Base-by-base conservation (phyloP, 2,329 filamentous ascomycete species). In the Pseudocercospora crystallina region DNA sequence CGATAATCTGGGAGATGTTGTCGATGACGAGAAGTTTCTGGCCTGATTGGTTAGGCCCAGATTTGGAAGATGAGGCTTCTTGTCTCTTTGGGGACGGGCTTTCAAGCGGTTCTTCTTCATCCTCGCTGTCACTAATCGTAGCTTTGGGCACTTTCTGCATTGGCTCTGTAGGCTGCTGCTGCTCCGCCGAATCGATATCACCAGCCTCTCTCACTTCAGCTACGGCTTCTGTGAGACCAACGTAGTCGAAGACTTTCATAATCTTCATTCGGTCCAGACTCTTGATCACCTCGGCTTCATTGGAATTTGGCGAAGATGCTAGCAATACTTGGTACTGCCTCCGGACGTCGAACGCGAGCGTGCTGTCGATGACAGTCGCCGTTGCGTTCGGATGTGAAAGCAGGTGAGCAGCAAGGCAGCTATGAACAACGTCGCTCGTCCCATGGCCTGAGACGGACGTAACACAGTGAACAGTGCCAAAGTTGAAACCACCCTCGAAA, bases 221-320 rank as follows among this genome's bases (percentile, higher is more conserved):
- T 2, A 79, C 53, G 8, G 72, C 73, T 54, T 80, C 77, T 8
- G 67, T 63, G 20, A 79, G 56, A 0, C 77, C 77, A 8, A 71
- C 67, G 34, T 75, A 69, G 56, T 80, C 76, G 56, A 80, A 80
- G 0, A 76, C 73, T 4, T 76, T 70, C 69, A 77, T 76, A 26
- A 80, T 74, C 53, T 69, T 71, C 3, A 79, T 68, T 1, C 72
- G 61, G 20, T 75, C 74, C 0, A 80, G 66, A 4, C 71, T 49
- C 13, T 55, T 58, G 2, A 67, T 63, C 8, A 72, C 70, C 12
- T 64, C 50, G n/a, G 67, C 37, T 11, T 43, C 47, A 29, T 41
- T 48, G 11, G 34, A 20, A 5, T 44, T 50, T 8, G 39, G 15
- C n/a, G 36, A 39, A 5, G 38, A 5, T 11, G 31, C 14, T 8